Percentiles rank a stretch among this genome's conserved stretches.
phyloP scores from a whole-genome alignment of 2,329 filamentous ascomycete genomes.

The Colletotrichum phormii region DNA sequence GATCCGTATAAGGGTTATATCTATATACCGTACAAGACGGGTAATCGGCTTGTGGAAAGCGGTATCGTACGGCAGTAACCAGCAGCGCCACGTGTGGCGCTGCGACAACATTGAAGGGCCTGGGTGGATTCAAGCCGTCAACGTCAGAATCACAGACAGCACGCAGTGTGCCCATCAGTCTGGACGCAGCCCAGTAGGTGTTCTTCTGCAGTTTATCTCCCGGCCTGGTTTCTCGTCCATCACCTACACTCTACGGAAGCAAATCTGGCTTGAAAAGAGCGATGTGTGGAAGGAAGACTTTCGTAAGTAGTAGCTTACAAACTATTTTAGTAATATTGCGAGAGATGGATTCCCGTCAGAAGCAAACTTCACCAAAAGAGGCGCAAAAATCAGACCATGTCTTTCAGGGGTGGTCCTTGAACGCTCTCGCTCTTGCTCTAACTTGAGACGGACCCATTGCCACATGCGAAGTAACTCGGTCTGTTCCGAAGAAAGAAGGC shows the following conservation, averaged over 20 bases:
- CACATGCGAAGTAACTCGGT: slow-evolving; percentile 9
- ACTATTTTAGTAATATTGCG: neutral
- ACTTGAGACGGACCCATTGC: neutral
- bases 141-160: neutral
- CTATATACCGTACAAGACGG: too few species aligned
- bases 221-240: neutral
- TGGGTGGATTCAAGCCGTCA: neutral
- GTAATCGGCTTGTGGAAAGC: too few species aligned
- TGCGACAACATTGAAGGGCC: neutral
- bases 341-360: neutral
- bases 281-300: neutral
- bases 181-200: neutral
- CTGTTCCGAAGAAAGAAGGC: slow-evolving; percentile 8
- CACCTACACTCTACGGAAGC: neutral
- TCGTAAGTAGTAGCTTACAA: neutral
- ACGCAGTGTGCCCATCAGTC: neutral
- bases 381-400: neutral
- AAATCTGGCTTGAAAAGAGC: neutral
- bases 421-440: neutral
- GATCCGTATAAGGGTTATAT: too few species aligned
- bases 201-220: neutral
- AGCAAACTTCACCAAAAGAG: neutral
- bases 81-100: too few species aligned
- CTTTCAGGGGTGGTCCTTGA: neutral
- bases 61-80: too few species aligned